Conservation (phyloP, 2,329 filamentous ascomycete genomes). For the Alternaria angustiovoidea region DNA sequence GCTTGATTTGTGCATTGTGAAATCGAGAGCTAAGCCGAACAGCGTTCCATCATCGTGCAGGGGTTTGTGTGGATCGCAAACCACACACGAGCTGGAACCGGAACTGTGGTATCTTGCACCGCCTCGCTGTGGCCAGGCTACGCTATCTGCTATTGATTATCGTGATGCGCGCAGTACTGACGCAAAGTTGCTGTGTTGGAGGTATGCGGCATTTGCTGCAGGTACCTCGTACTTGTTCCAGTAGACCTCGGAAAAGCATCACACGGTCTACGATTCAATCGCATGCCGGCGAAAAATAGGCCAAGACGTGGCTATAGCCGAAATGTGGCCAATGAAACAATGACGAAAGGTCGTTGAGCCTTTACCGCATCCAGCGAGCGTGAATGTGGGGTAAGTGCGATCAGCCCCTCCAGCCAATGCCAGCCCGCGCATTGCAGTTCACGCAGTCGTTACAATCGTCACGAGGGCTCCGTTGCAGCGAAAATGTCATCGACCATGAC, state of each 20-base stretch:
- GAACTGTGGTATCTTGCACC: conserved; percentile 34
- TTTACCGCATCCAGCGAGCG: conserved; percentile 27
- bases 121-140: conserved; percentile 26
- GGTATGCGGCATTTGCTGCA: neutral
- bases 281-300: conserved; percentile 10
- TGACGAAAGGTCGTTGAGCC: conserved; percentile 30
- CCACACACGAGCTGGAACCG: conserved; percentile 40
- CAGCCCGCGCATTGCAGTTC: conserved; percentile 9
- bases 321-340: conserved; percentile 21
- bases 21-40: conserved; percentile 15
- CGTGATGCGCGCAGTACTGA: neutral
- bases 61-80: conserved; percentile 24
- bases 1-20: conserved; percentile 23
- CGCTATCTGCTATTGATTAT: neutral
- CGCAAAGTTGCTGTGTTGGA: neutral
- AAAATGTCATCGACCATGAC: conserved; percentile 16
- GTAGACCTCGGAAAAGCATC: neutral
- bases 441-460: conserved; percentile 13
- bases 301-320: conserved; percentile 1
- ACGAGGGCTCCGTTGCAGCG: conserved; percentile 15
- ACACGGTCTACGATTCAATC: neutral
- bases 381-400: conserved; percentile 21
- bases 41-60: conserved; percentile 24
- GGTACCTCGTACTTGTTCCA: neutral
- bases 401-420: conserved; percentile 22